Evolutionary conservation across 441 rosid genomes (phyloP).

Genomic region (Arabidopsis lyrata): DNA sequence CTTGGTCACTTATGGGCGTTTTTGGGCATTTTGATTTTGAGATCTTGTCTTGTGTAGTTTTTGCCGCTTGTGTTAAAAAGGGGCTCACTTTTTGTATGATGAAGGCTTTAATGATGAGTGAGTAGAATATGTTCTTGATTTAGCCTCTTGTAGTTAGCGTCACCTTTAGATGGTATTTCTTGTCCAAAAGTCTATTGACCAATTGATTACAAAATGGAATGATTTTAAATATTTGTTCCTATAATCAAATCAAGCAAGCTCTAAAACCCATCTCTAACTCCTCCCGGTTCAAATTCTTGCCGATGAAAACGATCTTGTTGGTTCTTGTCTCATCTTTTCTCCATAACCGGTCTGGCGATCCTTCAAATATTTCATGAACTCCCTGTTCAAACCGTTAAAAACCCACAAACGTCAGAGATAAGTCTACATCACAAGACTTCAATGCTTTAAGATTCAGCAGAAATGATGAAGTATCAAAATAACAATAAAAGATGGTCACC

Average conservation of each 20-base stretch:
- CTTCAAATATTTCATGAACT: slow-evolving; percentile 95
- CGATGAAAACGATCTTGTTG: slow-evolving; percentile 93
- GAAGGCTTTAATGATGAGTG: not conserved
- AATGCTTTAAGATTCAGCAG: not conserved
- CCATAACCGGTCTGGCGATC: slow-evolving; percentile 93
- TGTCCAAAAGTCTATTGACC: slow-evolving; percentile 5
- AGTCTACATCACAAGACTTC: not conserved
- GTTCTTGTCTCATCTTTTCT: slow-evolving; percentile 67
- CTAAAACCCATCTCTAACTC: slow-evolving; percentile 86
- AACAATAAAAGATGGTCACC: slow-evolving; percentile 29
- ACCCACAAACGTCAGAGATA: slow-evolving; percentile 5
- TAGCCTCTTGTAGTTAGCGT: not conserved
- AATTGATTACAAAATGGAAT: not conserved
- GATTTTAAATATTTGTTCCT: not conserved
- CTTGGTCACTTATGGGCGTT: not conserved
- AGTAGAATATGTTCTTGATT: not conserved
- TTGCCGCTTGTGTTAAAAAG: not conserved
- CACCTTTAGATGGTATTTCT: not conserved
- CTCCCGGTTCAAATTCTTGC: slow-evolving; percentile 75
- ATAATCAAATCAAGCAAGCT: slow-evolving; percentile 71
- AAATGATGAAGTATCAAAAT: not conserved
- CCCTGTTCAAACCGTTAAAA: slow-evolving; percentile 55
- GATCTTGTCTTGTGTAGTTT: not conserved
- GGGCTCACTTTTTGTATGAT: not conserved
- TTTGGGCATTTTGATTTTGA: not conserved